Evolutionary conservation across 495 filamentous ascomycete species (phyloP), one percentile per base, ranked within the genome.

Genomic region (Neurospora pannonica): DNA sequence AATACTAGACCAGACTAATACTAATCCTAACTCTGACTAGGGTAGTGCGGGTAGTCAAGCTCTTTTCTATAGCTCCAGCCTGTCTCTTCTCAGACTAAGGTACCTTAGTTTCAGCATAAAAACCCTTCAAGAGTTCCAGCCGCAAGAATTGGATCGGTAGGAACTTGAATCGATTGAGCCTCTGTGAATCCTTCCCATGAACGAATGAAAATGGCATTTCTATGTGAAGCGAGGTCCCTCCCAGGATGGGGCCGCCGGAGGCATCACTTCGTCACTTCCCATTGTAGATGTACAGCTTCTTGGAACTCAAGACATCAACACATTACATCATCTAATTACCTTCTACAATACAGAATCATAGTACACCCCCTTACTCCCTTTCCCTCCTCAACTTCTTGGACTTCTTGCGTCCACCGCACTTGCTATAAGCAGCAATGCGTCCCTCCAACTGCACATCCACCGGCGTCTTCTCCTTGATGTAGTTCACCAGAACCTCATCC

Each of bases 401-500:
- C 70, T 72, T 74, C 15, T 60, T n/a, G 4, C 15, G 24, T 15
- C 54, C 54, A 8, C 70, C 34, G 48, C 77, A 76, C 37, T 67
- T 71, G 54, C 73, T 77, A 13, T 74, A 74, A 0, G 70, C 24
- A 42, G 72, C 75, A 60, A 89, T 87, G n/a, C 88, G 79, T 0
- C 84, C 86, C 11, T 89, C 86, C 5, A 89, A 74, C 75, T 78
- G 70, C 24, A 86, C 81, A 67, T 87, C 76, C 31, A 89, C 79
- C 0, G 88, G 88, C 10, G 79, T 85, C 21, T 76, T 70, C 28
- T 79, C 79, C 38, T 77, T 34, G 62, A 90, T 84, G 70, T 89
- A 86, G 7, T 78, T 67, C 3, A 82, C 79, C 13, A 89, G 76
- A 1, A 89, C 87, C 76, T 88, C 83, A 70, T 88, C 87, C 73